Evolutionary conservation across 2,329 filamentous ascomycete species (phyloP).

Genomic region (Colletotrichum gloeosporioides): DNA sequence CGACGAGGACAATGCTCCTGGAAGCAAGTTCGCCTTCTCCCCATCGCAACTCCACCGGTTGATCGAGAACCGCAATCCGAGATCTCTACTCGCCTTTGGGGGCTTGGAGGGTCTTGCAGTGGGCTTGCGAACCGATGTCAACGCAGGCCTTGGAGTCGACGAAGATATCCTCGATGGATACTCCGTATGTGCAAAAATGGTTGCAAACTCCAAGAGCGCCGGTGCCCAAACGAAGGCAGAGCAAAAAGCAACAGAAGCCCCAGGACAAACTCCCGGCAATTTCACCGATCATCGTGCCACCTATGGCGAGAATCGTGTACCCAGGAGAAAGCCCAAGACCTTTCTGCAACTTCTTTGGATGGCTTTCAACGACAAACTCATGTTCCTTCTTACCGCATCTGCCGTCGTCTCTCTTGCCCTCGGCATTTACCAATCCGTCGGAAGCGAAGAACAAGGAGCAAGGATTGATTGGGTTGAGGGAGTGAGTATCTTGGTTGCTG

Average conservation of each 20-base stretch:
- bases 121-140: not conserved
- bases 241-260: not conserved
- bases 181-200: not conserved
- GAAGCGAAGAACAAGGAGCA: slow-evolving; percentile 38
- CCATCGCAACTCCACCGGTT: not conserved
- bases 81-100: not conserved
- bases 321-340: not conserved
- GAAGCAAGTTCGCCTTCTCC: not conserved
- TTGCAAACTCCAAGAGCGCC: not conserved
- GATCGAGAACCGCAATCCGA: not conserved
- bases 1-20: not conserved
- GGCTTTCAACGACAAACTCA: slow-evolving; percentile 64
- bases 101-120: not conserved
- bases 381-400: slow-evolving; percentile 62
- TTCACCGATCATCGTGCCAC: not conserved
- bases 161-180: not conserved
- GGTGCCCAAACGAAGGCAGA: not conserved
- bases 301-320: not conserved
- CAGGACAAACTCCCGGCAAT: not conserved
- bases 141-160: not conserved
- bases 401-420: slow-evolving; percentile 63
- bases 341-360: not conserved
- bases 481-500: slow-evolving; percentile 59
- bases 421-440: slow-evolving; percentile 63
- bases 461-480: slow-evolving; percentile 60